These are phyloP conservation scores for Clonostachys rosea DNA, from an alignment of 2,329 filamentous ascomycete species.

Conservation along the genomic window DNA sequence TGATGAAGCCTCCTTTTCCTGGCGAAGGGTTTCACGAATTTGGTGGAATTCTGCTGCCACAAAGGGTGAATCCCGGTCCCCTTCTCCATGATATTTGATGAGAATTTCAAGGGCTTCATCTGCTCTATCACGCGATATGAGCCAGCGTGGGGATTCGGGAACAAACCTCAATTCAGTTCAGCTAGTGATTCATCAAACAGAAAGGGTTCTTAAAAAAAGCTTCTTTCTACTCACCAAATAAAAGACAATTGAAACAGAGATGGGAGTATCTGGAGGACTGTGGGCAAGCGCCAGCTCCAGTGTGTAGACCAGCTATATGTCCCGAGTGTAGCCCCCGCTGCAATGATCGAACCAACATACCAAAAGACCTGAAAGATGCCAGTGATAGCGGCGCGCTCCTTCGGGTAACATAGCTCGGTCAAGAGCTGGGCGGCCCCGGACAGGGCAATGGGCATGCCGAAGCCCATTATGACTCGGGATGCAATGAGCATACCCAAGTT, in stretches of 20 bases:
- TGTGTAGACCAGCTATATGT: slow-evolving; percentile 31
- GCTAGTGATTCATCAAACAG: background rate
- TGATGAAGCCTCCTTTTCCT: slow-evolving; percentile 27
- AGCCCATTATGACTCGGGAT: slow-evolving; percentile 49
- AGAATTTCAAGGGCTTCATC: slow-evolving; percentile 47
- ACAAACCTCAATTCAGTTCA: slow-evolving; percentile 27
- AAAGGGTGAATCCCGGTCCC: slow-evolving; percentile 46
- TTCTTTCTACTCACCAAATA: slow-evolving; percentile 49
- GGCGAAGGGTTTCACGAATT: slow-evolving; percentile 19
- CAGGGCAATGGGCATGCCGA: slow-evolving; percentile 54
- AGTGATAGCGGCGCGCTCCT: slow-evolving; percentile 53
- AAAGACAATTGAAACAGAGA: slow-evolving; percentile 38
- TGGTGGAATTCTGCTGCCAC: slow-evolving; percentile 47
- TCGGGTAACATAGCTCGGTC: slow-evolving; percentile 55
- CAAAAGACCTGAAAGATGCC: slow-evolving; percentile 54
- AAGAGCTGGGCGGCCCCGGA: slow-evolving; percentile 53
- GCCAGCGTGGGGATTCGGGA: slow-evolving; percentile 59
- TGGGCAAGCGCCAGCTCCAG: slow-evolving; percentile 39
- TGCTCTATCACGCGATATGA: slow-evolving; percentile 25
- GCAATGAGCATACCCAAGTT: slow-evolving; percentile 49
- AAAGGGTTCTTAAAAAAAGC: slow-evolving; percentile 23
- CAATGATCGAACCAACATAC: slow-evolving; percentile 43
- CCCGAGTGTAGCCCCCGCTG: slow-evolving; percentile 43
- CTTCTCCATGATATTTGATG: slow-evolving; percentile 43
- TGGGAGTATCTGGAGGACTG: slow-evolving; percentile 37